Evolutionary conservation across 2,329 filamentous ascomycete species (phyloP).

Genomic region (Massarina eburnea): DNA sequence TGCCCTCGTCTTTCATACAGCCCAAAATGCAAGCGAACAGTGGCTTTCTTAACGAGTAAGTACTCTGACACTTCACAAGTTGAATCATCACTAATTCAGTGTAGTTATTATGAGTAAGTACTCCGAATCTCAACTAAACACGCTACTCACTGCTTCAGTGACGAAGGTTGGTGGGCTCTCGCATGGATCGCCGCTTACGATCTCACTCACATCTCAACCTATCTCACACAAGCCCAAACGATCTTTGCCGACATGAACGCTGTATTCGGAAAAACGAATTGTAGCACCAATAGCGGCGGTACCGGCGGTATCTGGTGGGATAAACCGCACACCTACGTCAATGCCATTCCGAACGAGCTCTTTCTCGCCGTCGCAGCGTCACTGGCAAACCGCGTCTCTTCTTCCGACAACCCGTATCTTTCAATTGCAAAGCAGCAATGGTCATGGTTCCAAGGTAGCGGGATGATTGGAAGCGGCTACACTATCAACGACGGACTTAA

Average conservation of each 20-base stretch:
- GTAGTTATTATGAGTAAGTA: conserved; percentile 23
- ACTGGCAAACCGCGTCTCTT: conserved; percentile 53
- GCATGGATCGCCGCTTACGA: conserved; percentile 61
- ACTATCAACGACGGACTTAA: conserved; percentile 60
- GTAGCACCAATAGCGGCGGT: conserved; percentile 49
- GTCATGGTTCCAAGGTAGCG: conserved; percentile 54
- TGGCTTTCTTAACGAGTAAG: conserved; percentile 5
- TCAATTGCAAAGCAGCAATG: conserved; percentile 55
- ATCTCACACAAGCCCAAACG: conserved; percentile 55
- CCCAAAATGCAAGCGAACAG: neutral
- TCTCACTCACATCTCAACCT: conserved; percentile 54
- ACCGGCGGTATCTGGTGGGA: conserved; percentile 59
- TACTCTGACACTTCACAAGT: neutral
- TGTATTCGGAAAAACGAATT: conserved; percentile 48
- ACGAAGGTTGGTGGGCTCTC: conserved; percentile 66
- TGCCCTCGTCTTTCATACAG: neutral
- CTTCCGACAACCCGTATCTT: conserved; percentile 45
- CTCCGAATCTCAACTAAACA: conserved; percentile 18
- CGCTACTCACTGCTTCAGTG: conserved; percentile 58
- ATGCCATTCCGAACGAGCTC: conserved; percentile 61
- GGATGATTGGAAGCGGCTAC: conserved; percentile 55
- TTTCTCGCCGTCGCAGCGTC: conserved; percentile 57
- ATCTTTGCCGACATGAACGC: conserved; percentile 61
- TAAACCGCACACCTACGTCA: conserved; percentile 56
- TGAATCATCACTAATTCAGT: neutral